These are phyloP conservation scores for Cyathus pygmaeus DNA, from an alignment of 1,284 basidiomycete genomes.

Conservation along the genomic window DNA sequence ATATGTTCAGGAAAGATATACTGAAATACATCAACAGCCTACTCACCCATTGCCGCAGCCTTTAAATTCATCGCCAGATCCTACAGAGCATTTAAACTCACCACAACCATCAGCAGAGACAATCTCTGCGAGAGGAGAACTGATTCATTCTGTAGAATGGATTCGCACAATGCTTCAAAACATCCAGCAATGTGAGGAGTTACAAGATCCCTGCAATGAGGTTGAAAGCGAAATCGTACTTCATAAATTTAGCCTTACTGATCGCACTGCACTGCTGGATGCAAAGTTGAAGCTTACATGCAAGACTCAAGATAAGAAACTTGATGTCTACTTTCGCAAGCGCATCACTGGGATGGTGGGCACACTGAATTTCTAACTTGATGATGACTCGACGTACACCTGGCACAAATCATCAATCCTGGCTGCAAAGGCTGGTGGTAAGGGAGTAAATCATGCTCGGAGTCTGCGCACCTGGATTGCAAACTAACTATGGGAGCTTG, in stretches of 20 bases:
- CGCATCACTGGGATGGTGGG: slow-evolving; percentile 36
- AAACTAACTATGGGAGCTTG: slow-evolving; percentile 15
- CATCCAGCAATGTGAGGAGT: background rate
- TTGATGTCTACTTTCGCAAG: slow-evolving; percentile 23
- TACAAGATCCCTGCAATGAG: slow-evolving; percentile 9
- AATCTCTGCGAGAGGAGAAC: no score
- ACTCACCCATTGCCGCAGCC: no score
- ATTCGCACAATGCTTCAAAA: no score
- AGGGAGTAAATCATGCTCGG: slow-evolving; percentile 23
- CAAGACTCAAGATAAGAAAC: slow-evolving; percentile 19
- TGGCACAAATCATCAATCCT: slow-evolving; percentile 18
- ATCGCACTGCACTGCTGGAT: slow-evolving; percentile 11
- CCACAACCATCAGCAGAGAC: no score
- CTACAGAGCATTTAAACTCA: no score
- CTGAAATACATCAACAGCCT: no score
- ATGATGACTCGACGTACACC: slow-evolving; percentile 31
- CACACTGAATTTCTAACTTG: slow-evolving; percentile 41
- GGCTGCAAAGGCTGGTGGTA: slow-evolving; percentile 4
- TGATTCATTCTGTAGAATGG: no score
- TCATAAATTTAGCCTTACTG: slow-evolving; percentile 10
- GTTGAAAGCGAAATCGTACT: slow-evolving; percentile 7
- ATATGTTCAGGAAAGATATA: no score
- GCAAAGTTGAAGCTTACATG: slow-evolving; percentile 7
- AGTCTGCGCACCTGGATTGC: slow-evolving; percentile 27
- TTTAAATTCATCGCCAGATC: no score